These are phyloP conservation scores for Neonectria ditissima DNA, from an alignment of 2,329 filamentous ascomycete genomes.

Conservation along the genomic window DNA sequence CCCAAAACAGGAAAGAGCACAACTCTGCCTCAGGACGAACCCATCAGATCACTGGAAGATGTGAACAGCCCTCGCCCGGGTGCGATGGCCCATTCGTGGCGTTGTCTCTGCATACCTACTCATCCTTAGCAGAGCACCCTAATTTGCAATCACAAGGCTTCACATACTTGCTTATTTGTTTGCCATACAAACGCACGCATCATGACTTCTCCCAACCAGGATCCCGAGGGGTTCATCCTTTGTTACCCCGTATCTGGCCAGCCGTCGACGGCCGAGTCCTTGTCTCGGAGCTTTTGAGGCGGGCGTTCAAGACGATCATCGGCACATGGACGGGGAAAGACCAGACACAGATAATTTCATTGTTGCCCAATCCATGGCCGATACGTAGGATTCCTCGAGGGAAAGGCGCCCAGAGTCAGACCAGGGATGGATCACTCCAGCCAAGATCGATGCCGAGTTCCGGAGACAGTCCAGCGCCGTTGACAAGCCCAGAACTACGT, in stretches of 20 bases:
- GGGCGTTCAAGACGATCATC: background rate
- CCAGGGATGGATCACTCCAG: background rate
- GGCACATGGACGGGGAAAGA: background rate
- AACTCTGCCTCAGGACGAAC: background rate
- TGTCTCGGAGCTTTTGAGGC: background rate
- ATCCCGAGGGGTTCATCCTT: background rate
- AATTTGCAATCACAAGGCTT: background rate
- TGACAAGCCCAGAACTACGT: background rate
- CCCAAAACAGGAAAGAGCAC: constrained; percentile 11
- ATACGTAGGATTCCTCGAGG: background rate
- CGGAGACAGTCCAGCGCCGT: background rate
- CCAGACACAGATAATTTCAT: background rate
- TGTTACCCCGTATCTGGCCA: background rate
- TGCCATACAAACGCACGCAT: background rate
- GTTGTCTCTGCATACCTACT: background rate
- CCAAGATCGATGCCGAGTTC: background rate
- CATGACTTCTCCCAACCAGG: background rate
- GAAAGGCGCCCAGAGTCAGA: background rate
- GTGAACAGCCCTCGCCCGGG: background rate
- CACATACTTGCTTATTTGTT: background rate
- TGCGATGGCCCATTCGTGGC: background rate
- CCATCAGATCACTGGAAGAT: background rate
- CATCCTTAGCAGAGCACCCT: background rate
- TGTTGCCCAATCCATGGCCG: background rate
- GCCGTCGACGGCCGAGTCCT: background rate